Evolutionary conservation across 106 monocot species (phyloP).

Genomic region (Dactylorhiza incarnata): DNA sequence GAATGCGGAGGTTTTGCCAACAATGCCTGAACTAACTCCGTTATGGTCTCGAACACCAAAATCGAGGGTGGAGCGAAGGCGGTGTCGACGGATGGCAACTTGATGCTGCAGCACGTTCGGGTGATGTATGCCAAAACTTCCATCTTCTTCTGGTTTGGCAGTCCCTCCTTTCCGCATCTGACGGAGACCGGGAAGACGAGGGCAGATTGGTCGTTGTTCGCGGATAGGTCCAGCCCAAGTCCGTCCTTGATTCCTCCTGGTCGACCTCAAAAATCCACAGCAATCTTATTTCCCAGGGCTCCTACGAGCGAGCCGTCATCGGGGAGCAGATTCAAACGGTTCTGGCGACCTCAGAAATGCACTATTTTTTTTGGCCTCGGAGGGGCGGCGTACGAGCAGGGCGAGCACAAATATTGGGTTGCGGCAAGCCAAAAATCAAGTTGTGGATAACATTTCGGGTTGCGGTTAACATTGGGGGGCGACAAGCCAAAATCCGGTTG

Average conservation of each 20-base stretch:
- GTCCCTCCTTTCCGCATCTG: slow-evolving; percentile 22
- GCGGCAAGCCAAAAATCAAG: no score
- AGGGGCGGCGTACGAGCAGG: no score
- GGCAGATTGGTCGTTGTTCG: slow-evolving; percentile 43
- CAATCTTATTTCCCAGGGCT: slow-evolving; percentile 31
- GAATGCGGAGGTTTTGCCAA: background rate
- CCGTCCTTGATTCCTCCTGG: slow-evolving; percentile 8
- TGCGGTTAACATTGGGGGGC: no score
- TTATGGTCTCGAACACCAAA: slow-evolving; percentile 68
- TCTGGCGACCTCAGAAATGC: no score
- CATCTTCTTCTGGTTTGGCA: slow-evolving; percentile 91
- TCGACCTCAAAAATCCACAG: background rate
- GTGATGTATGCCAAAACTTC: slow-evolving; percentile 72
- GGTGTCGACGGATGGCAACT: slow-evolving; percentile 57
- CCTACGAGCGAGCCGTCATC: slow-evolving; percentile 54
- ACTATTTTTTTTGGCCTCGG: no score
- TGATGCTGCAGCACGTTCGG: slow-evolving; percentile 73
- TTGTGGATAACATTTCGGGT: no score
- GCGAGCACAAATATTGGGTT: no score
- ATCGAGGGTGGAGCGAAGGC: slow-evolving; percentile 97
- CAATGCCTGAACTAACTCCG: slow-evolving; percentile 45
- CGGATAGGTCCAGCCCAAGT: slow-evolving; percentile 41
- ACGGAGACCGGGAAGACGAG: slow-evolving; percentile 1
- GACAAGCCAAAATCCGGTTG: no score
- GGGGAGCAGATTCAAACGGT: slow-evolving; percentile 62